Base-by-base conservation (phyloP, 2,329 filamentous ascomycete species). In the Hymenoscyphus fraxineus region DNA sequence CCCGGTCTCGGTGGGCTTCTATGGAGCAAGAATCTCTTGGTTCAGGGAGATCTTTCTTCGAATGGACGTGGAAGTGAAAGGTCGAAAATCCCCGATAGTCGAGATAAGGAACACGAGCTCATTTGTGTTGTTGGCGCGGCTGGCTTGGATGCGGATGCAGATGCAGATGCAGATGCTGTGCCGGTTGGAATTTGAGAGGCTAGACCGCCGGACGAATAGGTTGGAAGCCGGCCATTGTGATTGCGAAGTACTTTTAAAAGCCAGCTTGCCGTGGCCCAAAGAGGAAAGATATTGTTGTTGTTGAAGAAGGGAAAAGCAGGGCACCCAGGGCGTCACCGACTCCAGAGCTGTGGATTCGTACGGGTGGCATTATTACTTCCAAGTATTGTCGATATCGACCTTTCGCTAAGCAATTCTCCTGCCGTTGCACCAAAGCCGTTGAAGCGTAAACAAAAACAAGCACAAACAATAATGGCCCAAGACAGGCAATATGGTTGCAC, bases 61-160 rank as follows among this genome's bases (percentile, higher is more conserved):
- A 22, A 51, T 51, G 19, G 44, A 51, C 12, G 44, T 22, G 35
- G 35, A 35, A 35, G 35, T 35, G 35, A 35, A 35, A 35, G 9
- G 44, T 22, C 44, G 19, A 51, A 54, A 54, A 54, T 27, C 47
- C 22, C 22, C 47, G 19, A 54, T 12, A 54, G 22, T 54, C 47
- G 19, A 54, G 47, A 54, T 54, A 27, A 54, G 47, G 47, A 54
- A 54, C 47, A 54, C 47, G 47, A 54, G 47, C 19, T 54, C 47
- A 54, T 12, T 51, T 51, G 22, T 54, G 22, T 22, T 35, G 9
- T 35, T 9, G 32, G 32, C 47, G 19, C n/a, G 22, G 47, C 19
- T 31, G 27, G 5, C 1, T 27, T 22, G 19, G 22, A 22, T 27
- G 27, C 27, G 27, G 27, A 27, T 10, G 44, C 44, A 27, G 22